Base-by-base conservation (phyloP, 2,329 filamentous ascomycete species). In the Monilinia polystroma region DNA sequence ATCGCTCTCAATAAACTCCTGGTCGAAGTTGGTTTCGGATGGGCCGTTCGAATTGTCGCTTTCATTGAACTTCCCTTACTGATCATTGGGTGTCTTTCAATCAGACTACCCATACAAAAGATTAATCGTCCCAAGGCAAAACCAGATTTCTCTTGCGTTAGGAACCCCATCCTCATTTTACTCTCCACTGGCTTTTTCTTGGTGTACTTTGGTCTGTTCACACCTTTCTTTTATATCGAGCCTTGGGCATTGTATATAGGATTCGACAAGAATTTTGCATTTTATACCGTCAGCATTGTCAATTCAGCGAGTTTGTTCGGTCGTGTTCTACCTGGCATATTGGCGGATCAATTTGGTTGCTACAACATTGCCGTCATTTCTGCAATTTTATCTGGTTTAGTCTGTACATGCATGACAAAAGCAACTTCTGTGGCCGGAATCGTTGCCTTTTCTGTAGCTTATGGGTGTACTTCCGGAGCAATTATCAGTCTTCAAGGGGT, bases 281-380 rank as follows among this genome's bases (percentile, higher is more conserved):
- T 77, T 20, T 85, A 86, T 70, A 76, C 85, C 16, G 73, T 86
- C 26, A 73, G 83, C 0, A 80, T 87, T 35, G 74, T 86, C 45
- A 85, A 66, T 41, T 56, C 45, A n/a, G 64, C 54, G 8, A 65
- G 63, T 43, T n/a, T 59, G 0, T 54, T 66, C 38, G 64, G 49
- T 8, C 38, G 64, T 3, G 38, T 66, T 18, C 5, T 62, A 11
- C 64, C 56, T 12, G 56, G 38, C 18, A n/a, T 57, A 26, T 23
- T 58, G 3, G 56, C 64, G 1, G 56, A 55, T n/a, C 10, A 20
- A 54, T n/a, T 66, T 23, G 56, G 56, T 1, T 71, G 71, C 12
- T 71, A 75, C 43, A 62, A 66, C 4, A 38, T 66, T 8, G 26
- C 55, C 4, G 12, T 62, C 14, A 59, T 70, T 7, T 26, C 38